Percentiles rank a stretch among this genome's conserved stretches.
These are phyloP conservation scores for Leishmania turanica DNA, from an alignment of 208 protist genomes.

Conservation along the genomic window DNA sequence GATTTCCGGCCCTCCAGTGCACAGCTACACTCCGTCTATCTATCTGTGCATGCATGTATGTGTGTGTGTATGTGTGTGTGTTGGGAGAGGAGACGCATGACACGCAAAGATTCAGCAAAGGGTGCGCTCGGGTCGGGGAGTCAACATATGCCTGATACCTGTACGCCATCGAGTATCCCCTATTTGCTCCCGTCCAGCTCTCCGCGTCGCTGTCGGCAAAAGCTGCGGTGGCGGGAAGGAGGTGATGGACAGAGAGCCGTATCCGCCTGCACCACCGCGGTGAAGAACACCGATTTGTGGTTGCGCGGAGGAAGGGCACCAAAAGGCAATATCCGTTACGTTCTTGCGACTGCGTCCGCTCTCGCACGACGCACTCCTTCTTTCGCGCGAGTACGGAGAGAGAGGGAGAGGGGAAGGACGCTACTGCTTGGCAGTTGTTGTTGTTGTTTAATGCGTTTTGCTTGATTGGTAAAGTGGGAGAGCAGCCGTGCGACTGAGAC, in stretches of 20 bases:
- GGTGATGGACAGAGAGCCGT: not conserved
- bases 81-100: not conserved
- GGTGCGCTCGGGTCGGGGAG: not conserved
- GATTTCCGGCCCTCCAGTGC: not conserved
- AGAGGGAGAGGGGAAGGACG: too few relatives aligned
- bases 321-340: not conserved
- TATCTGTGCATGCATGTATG: not conserved
- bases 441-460: not conserved
- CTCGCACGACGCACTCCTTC: not conserved
- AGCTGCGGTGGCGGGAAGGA: not conserved
- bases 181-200: not conserved
- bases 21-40: not conserved
- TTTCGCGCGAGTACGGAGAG: not conserved
- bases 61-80: not conserved
- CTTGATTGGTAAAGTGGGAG: too few relatives aligned
- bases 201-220: not conserved
- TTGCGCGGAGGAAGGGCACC: too few relatives aligned
- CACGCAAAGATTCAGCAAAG: not conserved
- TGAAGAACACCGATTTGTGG: too few relatives aligned
- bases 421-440: not conserved
- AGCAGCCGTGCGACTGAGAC: too few relatives aligned
- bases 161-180: not conserved
- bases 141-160: not conserved
- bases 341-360: not conserved
- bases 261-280: not conserved